These are phyloP conservation scores for Parascedosporium putredinis DNA, from an alignment of 2,329 filamentous ascomycete species.

Conservation along the genomic window DNA sequence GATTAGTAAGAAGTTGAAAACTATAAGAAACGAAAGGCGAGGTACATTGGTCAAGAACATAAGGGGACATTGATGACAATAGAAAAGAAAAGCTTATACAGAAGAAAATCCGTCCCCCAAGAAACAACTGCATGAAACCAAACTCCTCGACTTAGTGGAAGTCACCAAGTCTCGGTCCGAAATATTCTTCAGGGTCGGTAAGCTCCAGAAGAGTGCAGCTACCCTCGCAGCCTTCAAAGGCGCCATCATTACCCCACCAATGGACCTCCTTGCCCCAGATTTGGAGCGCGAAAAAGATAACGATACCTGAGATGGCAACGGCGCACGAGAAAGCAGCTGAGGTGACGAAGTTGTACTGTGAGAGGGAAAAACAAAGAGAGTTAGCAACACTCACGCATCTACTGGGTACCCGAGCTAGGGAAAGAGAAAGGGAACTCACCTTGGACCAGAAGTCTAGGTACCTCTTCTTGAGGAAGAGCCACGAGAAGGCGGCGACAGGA, in stretches of 20 bases:
- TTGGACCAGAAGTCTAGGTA: conserved; percentile 27
- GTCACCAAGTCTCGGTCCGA: conserved; percentile 17
- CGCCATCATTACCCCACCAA: conserved; percentile 39
- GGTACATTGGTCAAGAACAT: too few species aligned
- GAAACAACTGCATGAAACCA: neutral
- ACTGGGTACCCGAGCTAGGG: neutral
- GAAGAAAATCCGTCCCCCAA: neutral
- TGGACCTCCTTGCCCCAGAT: conserved; percentile 29
- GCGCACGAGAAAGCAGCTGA: conserved; percentile 39
- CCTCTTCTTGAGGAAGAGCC: conserved; percentile 29
- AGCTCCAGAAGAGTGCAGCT: conserved; percentile 25
- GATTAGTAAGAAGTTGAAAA: too few species aligned
- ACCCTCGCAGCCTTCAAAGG: conserved; percentile 29
- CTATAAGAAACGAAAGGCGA: too few species aligned
- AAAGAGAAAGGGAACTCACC: neutral
- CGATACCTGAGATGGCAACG: conserved; percentile 38
- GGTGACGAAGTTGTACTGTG: conserved; percentile 41
- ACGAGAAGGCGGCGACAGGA: conserved; percentile 29
- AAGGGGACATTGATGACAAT: too few species aligned
- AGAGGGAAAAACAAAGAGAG: neutral
- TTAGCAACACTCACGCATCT: too few species aligned
- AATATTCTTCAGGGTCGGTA: conserved; percentile 21
- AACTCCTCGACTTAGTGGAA: conserved; percentile 10
- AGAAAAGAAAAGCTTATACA: too few species aligned
- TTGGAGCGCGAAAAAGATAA: conserved; percentile 43